Evolutionary conservation across 164 flowering plant genomes (phyloP).

Genomic region (Taxillus chinensis): DNA sequence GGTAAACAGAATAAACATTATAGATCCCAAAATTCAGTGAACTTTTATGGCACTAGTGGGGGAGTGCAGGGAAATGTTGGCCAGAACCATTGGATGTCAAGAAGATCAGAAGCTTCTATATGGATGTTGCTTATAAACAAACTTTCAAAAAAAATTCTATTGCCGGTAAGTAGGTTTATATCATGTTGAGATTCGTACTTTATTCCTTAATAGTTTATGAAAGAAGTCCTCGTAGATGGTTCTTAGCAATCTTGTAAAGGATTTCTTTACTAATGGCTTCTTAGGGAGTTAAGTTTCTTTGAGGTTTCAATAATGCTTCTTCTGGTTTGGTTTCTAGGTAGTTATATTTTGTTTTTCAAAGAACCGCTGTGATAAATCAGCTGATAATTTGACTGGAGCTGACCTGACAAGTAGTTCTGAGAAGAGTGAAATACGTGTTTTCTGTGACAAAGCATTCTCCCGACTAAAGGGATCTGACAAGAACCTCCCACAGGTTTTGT

Average conservation of each 20-base stretch:
- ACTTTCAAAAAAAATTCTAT: slow-evolving; percentile 65
- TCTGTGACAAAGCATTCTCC: slow-evolving; percentile 99
- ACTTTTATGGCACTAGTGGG: slow-evolving; percentile 30
- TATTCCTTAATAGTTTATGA: background rate
- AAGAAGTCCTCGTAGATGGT: background rate
- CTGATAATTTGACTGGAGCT: slow-evolving; percentile 56
- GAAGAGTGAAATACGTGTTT: slow-evolving; percentile 89
- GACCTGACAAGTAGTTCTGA: slow-evolving; percentile 89
- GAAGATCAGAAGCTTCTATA: slow-evolving; percentile 69
- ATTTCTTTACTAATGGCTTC: too few relatives aligned
- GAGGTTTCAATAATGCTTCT: too few relatives aligned
- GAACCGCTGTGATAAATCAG: slow-evolving; percentile 95
- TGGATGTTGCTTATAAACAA: slow-evolving; percentile 78
- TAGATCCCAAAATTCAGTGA: slow-evolving; percentile 35
- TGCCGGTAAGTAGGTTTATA: slow-evolving; percentile 58
- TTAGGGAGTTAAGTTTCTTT: too few relatives aligned
- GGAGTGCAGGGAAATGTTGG: slow-evolving; percentile 33
- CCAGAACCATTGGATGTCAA: slow-evolving; percentile 45
- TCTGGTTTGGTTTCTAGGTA: slow-evolving; percentile 37
- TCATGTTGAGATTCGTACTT: background rate
- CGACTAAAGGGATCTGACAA: slow-evolving; percentile 95
- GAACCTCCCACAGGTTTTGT: slow-evolving; percentile 84
- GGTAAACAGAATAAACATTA: slow-evolving; percentile 68
- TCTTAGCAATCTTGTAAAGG: too few relatives aligned
- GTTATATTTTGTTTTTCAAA: slow-evolving; percentile 95